Conservation (phyloP, 2,329 filamentous ascomycete species). For the Neonectria coccinea region DNA sequence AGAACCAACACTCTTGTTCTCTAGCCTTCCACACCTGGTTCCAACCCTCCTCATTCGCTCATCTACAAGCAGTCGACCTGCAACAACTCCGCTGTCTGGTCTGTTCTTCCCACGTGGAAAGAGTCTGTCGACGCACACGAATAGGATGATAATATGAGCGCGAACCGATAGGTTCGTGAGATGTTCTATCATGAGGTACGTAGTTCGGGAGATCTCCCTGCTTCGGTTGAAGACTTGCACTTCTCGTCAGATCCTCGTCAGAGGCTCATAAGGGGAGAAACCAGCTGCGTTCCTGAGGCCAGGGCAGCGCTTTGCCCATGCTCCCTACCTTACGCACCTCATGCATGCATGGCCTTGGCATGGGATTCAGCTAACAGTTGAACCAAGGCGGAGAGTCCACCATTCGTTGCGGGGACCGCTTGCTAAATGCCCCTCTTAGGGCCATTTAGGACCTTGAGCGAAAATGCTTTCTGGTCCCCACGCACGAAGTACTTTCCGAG, state of each 20-base stretch:
- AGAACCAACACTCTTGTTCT: not conserved
- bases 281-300: not conserved
- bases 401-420: slow-evolving; percentile 16
- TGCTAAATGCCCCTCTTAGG: slow-evolving; percentile 4
- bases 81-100: not conserved
- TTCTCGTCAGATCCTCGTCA: not conserved
- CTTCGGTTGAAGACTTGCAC: not conserved
- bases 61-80: not conserved
- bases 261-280: not conserved
- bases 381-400: slow-evolving; percentile 17
- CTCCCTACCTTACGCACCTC: slow-evolving; percentile 27
- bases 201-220: too few species aligned
- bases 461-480: slow-evolving; percentile 7
- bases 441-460: not conserved
- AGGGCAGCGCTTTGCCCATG: slow-evolving; percentile 16
- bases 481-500: not conserved
- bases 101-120: not conserved
- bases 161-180: not conserved
- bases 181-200: not conserved
- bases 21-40: not conserved
- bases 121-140: not conserved
- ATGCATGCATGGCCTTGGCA: slow-evolving; percentile 28
- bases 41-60: not conserved
- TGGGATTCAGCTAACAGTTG: slow-evolving; percentile 17
- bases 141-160: not conserved